Conservation (phyloP, 208 protist species). For the Porcisia hertigi region DNA sequence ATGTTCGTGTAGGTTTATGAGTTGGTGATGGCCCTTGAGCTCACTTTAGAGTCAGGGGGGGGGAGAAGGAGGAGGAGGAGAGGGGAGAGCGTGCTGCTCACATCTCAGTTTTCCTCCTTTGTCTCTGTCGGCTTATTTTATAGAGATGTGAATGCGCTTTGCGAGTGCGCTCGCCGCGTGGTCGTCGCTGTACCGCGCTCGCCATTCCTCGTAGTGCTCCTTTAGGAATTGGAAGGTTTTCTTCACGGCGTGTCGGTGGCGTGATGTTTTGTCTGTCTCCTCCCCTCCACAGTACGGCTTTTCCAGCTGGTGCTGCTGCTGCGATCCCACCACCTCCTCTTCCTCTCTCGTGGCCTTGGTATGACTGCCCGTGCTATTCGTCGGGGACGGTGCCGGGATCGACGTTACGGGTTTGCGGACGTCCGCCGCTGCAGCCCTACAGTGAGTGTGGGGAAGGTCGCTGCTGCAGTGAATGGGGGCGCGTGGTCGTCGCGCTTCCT, state of each 20-base stretch:
- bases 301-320: constrained; percentile 24
- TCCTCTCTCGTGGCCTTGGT: not conserved
- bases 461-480: not conserved
- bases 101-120: not conserved
- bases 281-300: constrained; percentile 56
- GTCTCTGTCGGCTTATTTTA: constrained; percentile 7
- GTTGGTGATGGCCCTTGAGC: not conserved
- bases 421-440: not conserved
- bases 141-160: constrained; percentile 32
- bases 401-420: not conserved
- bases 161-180: constrained; percentile 12
- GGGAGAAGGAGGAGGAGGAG: too few species aligned
- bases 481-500: constrained; percentile 30
- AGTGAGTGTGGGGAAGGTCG: not conserved
- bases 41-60: not conserved
- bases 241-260: constrained; percentile 23
- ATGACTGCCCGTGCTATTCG: not conserved
- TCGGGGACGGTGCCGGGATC: not conserved
- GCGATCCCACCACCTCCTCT: not conserved
- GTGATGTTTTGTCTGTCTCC: constrained; percentile 19
- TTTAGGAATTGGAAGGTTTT: constrained; percentile 42
- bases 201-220: constrained; percentile 42
- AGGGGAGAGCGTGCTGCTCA: too few species aligned
- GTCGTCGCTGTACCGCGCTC: constrained; percentile 25
- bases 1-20: not conserved